A percentile compares a stretch with the other conserved stretches of the same genome.
Evolutionary conservation across 1,139 yeast genomes (phyloP).

Genomic region (Diutina pseudorugosa): DNA sequence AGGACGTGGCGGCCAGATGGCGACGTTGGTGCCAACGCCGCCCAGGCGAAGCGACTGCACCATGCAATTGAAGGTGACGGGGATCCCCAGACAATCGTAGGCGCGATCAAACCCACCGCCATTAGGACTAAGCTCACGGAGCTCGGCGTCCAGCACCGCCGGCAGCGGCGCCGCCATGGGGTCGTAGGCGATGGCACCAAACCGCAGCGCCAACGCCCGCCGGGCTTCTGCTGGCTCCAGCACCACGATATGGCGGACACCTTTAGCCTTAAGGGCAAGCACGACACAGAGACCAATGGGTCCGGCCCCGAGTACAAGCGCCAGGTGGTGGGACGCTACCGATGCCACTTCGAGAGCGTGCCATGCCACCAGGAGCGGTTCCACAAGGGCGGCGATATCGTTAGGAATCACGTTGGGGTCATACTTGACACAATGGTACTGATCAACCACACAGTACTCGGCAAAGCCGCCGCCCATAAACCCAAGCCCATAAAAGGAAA

Average conservation of each 20-base stretch:
- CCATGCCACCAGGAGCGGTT: slow-evolving; percentile 1
- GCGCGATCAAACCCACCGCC: not conserved
- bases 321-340: not conserved
- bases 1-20: slow-evolving; percentile 1
- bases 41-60: not conserved
- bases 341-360: not conserved
- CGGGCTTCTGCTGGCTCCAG: not conserved
- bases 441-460: not conserved
- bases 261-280: not conserved
- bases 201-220: not conserved
- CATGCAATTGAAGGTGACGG: not conserved
- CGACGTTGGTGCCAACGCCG: slow-evolving; percentile 1
- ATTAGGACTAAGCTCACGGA: not conserved
- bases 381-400: not conserved
- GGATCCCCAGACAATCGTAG: slow-evolving; percentile 3
- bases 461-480: not conserved
- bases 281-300: not conserved
- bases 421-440: slow-evolving; percentile 1
- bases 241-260: not conserved
- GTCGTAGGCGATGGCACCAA: not conserved
- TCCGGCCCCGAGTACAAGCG: not conserved
- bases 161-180: not conserved
- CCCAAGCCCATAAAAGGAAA: not conserved
- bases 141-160: not conserved
- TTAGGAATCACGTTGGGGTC: not conserved